These are phyloP conservation scores for Avena insularis DNA, from an alignment of 176 grass and related monocot species.

Conservation along the genomic window DNA sequence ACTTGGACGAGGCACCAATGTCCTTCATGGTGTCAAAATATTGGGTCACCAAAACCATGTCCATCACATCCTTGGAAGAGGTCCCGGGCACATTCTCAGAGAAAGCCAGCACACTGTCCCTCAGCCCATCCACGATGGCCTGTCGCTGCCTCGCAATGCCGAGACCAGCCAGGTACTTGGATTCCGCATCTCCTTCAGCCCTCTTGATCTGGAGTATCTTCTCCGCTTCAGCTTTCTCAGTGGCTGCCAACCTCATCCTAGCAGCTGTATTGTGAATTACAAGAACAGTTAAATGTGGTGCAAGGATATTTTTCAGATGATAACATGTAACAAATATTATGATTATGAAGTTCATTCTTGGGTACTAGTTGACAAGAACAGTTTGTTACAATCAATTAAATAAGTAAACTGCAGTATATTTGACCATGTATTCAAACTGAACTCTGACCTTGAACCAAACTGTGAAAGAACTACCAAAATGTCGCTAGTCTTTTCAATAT, in stretches of 20 bases:
- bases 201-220: constrained; percentile 91
- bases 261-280: constrained; percentile 54
- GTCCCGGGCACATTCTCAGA: constrained; percentile 89
- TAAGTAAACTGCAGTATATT: not conserved
- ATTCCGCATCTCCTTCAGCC: constrained; percentile 86
- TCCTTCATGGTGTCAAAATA: constrained; percentile 94
- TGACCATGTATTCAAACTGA: not conserved
- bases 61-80: constrained; percentile 85
- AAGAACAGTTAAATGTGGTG: not conserved
- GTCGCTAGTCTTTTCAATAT: not conserved
- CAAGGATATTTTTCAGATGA: not conserved
- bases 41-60: constrained; percentile 88
- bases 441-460: not conserved
- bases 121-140: constrained; percentile 83
- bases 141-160: constrained; percentile 92
- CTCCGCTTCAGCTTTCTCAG: constrained; percentile 86
- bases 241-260: constrained; percentile 79
- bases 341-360: not conserved
- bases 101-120: constrained; percentile 85
- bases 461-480: not conserved
- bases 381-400: not conserved
- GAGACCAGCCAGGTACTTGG: constrained; percentile 80
- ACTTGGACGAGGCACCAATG: constrained; percentile 72
- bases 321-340: not conserved
- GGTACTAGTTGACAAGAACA: constrained; percentile 13